phyloP scores from a whole-genome alignment of 1,284 basidiomycete genomes.

The Moesziomyces sp. region DNA sequence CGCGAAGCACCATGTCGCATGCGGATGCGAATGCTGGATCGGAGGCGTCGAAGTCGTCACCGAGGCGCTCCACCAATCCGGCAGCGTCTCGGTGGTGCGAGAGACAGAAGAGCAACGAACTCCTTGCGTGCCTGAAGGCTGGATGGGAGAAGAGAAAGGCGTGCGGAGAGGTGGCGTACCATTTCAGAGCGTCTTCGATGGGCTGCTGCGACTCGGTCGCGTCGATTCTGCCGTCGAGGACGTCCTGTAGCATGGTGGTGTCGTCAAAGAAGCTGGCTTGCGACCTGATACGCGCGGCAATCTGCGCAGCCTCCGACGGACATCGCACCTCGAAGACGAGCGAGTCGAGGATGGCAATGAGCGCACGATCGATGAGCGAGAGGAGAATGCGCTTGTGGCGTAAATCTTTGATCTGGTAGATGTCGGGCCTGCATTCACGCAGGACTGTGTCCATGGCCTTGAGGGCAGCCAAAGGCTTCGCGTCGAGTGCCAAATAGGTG shows the following conservation, averaged over 20 bases:
- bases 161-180: slow-evolving; percentile 32
- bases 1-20: slow-evolving; percentile 26
- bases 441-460: slow-evolving; percentile 22
- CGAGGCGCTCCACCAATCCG: slow-evolving; percentile 8
- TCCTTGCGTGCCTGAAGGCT: slow-evolving; percentile 14
- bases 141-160: slow-evolving; percentile 29
- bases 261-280: slow-evolving; percentile 15
- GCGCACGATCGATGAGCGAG: slow-evolving; percentile 15
- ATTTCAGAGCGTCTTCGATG: slow-evolving; percentile 16
- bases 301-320: background rate
- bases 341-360: slow-evolving; percentile 31
- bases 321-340: slow-evolving; percentile 23
- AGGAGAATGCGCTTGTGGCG: slow-evolving; percentile 1
- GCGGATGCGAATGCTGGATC: slow-evolving; percentile 15
- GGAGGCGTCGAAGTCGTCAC: slow-evolving; percentile 11
- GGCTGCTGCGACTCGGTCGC: slow-evolving; percentile 10
- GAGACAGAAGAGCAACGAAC: slow-evolving; percentile 15
- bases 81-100: slow-evolving; percentile 14
- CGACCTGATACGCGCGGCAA: background rate
- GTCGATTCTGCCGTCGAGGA: background rate
- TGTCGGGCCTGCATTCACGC: slow-evolving; percentile 22
- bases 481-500: slow-evolving; percentile 16
- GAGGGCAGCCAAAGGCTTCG: slow-evolving; percentile 28
- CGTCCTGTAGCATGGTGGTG: slow-evolving; percentile 10
- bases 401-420: slow-evolving; percentile 14